Conservation (phyloP, 1,284 basidiomycete species). For the Puccinia triticina region DNA sequence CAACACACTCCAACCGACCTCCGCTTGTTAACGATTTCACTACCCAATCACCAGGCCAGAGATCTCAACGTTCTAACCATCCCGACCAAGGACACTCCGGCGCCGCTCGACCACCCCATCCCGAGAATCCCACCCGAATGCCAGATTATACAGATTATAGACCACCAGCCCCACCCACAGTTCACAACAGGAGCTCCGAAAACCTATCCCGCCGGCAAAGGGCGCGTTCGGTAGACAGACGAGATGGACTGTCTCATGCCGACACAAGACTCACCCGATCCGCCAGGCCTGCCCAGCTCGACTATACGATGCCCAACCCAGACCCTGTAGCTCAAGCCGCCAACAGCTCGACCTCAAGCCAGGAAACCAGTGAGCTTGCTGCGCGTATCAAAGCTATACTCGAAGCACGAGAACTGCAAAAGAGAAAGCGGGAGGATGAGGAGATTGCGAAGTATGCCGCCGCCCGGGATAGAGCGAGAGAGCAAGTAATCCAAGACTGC, state of each 20-base stretch:
- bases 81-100: not conserved
- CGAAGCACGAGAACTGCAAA: conserved; percentile 20
- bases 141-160: not conserved
- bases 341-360: not conserved
- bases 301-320: not conserved
- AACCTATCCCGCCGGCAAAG: not conserved
- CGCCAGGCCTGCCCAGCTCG: conserved; percentile 23
- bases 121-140: not conserved
- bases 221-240: not conserved
- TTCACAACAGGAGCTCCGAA: not conserved
- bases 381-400: not conserved
- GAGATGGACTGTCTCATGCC: not conserved
- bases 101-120: not conserved
- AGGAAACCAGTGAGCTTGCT: not conserved
- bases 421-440: conserved; percentile 16
- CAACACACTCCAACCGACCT: too few species aligned
- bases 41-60: not conserved
- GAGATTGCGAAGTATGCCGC: too few species aligned
- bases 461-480: too few species aligned
- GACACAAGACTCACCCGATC: not conserved
- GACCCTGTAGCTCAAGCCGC: not conserved
- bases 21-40: too few species aligned
- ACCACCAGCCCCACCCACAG: not conserved
- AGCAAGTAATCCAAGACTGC: too few species aligned
- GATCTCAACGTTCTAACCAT: not conserved